Evolutionary conservation across 805 yeast species (phyloP).

Genomic region (Ogataea populi-albae): DNA sequence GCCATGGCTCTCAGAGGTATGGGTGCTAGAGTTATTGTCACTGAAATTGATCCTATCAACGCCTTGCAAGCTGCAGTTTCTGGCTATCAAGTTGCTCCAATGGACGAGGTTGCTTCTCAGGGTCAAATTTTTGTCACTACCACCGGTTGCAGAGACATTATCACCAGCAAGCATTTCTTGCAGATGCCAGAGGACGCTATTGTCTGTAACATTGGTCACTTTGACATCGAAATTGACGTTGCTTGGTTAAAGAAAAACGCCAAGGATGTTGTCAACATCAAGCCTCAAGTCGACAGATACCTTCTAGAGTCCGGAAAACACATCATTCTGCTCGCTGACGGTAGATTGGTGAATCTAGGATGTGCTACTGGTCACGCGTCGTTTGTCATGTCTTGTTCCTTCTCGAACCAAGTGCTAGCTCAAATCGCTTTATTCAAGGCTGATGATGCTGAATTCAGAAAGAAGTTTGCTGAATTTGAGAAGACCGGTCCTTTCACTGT

Average conservation of each 20-base stretch:
- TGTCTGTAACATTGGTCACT: slow-evolving; percentile 99
- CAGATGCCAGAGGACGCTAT: slow-evolving; percentile 99
- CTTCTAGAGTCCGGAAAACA: slow-evolving; percentile 86
- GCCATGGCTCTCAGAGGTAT: slow-evolving; percentile 97
- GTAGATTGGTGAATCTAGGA: slow-evolving; percentile 98
- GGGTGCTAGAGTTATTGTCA: slow-evolving; percentile 98
- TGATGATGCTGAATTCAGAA: slow-evolving; percentile 73
- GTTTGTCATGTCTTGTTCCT: slow-evolving; percentile 98
- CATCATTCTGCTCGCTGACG: slow-evolving; percentile 94
- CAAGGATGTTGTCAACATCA: slow-evolving; percentile 89
- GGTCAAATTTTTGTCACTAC: slow-evolving; percentile 99
- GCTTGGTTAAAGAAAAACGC: slow-evolving; percentile 98
- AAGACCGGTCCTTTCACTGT: slow-evolving; percentile 86
- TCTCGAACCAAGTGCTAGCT: slow-evolving; percentile 99
- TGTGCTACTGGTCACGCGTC: slow-evolving; percentile 99
- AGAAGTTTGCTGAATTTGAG: slow-evolving; percentile 81
- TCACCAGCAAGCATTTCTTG: slow-evolving; percentile 81
- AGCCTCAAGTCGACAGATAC: slow-evolving; percentile 99
- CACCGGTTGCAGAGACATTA: slow-evolving; percentile 99
- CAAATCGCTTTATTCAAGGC: slow-evolving; percentile 97
- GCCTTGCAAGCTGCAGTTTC: slow-evolving; percentile 99
- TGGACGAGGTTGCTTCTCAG: slow-evolving; percentile 86
- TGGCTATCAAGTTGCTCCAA: slow-evolving; percentile 94
- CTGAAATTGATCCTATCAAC: slow-evolving; percentile 98
- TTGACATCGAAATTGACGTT: slow-evolving; percentile 98